A percentile compares a stretch with the other conserved stretches of the same genome.
These are phyloP conservation scores for Sphaerostilbella broomeana DNA, from an alignment of 2,329 filamentous ascomycete genomes.

Conservation along the genomic window DNA sequence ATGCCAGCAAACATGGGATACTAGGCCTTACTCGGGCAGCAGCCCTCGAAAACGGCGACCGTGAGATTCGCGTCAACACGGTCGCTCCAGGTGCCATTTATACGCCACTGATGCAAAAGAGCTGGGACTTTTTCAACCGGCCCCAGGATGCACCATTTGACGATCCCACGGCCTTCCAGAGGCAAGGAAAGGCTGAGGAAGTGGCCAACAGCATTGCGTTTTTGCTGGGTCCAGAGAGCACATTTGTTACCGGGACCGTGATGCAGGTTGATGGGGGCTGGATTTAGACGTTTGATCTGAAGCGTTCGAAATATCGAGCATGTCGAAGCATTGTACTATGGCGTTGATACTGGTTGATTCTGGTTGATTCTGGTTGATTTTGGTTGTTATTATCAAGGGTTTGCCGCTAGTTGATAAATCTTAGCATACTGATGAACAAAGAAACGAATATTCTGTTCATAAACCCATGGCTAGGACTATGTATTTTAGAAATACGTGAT, in stretches of 20 bases:
- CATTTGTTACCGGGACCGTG: slow-evolving; percentile 39
- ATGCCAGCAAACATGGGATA: slow-evolving; percentile 30
- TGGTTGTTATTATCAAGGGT: too few relatives aligned
- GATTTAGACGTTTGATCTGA: slow-evolving; percentile 20
- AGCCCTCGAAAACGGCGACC: slow-evolving; percentile 30
- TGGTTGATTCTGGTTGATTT: too few relatives aligned
- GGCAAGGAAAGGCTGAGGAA: slow-evolving; percentile 42
- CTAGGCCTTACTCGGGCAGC: slow-evolving; percentile 28
- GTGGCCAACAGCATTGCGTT: slow-evolving; percentile 41
- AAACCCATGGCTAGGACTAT: too few relatives aligned
- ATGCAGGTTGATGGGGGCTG: slow-evolving; percentile 40
- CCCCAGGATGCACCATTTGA: slow-evolving; percentile 35
- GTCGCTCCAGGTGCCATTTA: slow-evolving; percentile 42
- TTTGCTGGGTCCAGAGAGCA: slow-evolving; percentile 40
- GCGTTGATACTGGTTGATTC: too few relatives aligned
- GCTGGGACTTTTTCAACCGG: slow-evolving; percentile 28
- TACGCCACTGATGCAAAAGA: slow-evolving; percentile 42
- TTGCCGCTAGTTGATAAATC: too few relatives aligned
- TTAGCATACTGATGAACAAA: too few relatives aligned
- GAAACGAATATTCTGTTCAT: too few relatives aligned
- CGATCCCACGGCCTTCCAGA: slow-evolving; percentile 34
- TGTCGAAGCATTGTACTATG: slow-evolving; percentile 8
- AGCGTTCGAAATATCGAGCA: background rate
- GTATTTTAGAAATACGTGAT: too few relatives aligned
- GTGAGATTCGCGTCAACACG: slow-evolving; percentile 38